Percentiles rank a stretch among this genome's conserved stretches.
Evolutionary conservation across 352 stramenopile species (phyloP).

Genomic region (Phytopythium cucurbitacearum): DNA sequence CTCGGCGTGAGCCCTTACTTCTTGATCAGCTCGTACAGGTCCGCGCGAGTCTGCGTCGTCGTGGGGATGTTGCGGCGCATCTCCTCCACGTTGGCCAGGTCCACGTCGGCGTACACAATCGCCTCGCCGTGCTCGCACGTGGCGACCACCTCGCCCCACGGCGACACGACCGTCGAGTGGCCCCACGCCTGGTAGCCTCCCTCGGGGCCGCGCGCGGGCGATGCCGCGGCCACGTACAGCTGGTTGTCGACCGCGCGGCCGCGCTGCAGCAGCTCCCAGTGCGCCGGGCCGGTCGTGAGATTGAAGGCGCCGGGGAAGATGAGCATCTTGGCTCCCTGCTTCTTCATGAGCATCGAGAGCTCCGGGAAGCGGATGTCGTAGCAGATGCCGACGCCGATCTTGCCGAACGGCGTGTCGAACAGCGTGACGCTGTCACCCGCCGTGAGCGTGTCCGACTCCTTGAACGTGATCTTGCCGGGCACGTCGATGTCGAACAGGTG

Average conservation of each 20-base stretch:
- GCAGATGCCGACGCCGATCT: slow-evolving; percentile 98
- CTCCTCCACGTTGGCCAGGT: slow-evolving; percentile 92
- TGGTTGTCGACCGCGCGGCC: slow-evolving; percentile 93
- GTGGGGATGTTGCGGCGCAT: slow-evolving; percentile 97
- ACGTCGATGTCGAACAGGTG: slow-evolving; percentile 99
- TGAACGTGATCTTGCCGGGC: slow-evolving; percentile 98
- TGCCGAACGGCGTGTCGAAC: slow-evolving; percentile 87
- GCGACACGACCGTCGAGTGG: slow-evolving; percentile 96
- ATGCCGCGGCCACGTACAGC: slow-evolving; percentile 95
- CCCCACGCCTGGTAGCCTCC: slow-evolving; percentile 98
- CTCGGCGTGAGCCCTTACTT: slow-evolving; percentile 38
- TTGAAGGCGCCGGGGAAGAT: slow-evolving; percentile 88
- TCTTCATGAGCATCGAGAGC: slow-evolving; percentile 96
- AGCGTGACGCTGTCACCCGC: slow-evolving; percentile 86
- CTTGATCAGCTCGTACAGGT: slow-evolving; percentile 93
- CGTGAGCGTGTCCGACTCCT: slow-evolving; percentile 98
- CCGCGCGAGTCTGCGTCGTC: slow-evolving; percentile 89
- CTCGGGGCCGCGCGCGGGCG: slow-evolving; percentile 92
- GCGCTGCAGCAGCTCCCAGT: slow-evolving; percentile 99
- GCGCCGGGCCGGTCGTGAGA: slow-evolving; percentile 91
- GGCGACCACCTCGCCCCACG: slow-evolving; percentile 96
- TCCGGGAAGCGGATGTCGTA: slow-evolving; percentile 99
- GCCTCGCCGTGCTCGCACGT: slow-evolving; percentile 91
- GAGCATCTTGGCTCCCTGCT: slow-evolving; percentile 84
- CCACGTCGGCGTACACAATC: slow-evolving; percentile 95